Conservation (phyloP, 2,329 filamentous ascomycete species). For the Mycosphaerella sp. region DNA sequence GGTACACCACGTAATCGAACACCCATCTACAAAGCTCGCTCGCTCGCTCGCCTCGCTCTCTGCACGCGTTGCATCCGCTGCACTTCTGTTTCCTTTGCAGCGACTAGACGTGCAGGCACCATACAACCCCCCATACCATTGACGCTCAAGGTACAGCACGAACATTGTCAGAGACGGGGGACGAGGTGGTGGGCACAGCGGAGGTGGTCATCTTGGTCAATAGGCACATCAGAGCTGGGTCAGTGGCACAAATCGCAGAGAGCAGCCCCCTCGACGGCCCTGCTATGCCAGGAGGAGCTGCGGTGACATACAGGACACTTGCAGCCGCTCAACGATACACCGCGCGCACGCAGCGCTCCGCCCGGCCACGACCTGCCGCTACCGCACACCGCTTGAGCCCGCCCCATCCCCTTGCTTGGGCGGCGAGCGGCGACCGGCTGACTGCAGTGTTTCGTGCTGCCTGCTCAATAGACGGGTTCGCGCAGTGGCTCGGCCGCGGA, state of each 20-base stretch:
- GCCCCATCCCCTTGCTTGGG: conserved; percentile 5
- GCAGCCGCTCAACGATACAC: neutral
- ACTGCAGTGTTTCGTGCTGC: conserved; percentile 7
- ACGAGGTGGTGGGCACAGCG: neutral
- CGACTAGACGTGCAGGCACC: neutral
- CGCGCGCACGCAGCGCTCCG: neutral
- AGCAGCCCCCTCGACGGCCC: neutral
- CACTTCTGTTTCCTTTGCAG: neutral
- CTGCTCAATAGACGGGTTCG: conserved; percentile 9
- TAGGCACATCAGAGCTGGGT: neutral
- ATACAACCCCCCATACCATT: neutral
- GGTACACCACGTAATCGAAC: too few relatives aligned
- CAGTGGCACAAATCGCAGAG: neutral
- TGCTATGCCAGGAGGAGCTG: conserved; percentile 1
- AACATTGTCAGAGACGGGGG: neutral
- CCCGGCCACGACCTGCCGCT: neutral
- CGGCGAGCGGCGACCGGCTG: neutral
- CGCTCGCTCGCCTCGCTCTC: neutral
- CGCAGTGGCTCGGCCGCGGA: conserved; percentile 15
- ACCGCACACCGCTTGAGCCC: neutral
- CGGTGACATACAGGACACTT: conserved; percentile 4
- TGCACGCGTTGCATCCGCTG: neutral
- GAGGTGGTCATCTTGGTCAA: neutral
- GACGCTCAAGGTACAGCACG: neutral
- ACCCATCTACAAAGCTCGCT: too few relatives aligned